Conservation (phyloP, 371 early-diverging fungal species). For the Neoconidiobolus thromboides region DNA sequence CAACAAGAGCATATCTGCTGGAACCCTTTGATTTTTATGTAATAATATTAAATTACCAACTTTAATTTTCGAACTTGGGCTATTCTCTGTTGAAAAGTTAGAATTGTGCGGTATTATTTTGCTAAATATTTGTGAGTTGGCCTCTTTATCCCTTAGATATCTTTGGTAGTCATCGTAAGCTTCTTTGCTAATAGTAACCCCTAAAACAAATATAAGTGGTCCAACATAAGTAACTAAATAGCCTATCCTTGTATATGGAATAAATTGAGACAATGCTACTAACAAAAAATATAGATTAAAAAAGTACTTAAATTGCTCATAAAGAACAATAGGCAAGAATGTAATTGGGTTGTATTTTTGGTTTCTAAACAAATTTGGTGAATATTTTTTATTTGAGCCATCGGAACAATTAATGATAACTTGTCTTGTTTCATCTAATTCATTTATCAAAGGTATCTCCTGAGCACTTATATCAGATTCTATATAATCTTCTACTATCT, state of each 20-base stretch:
- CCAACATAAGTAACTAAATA: slow-evolving; percentile 89
- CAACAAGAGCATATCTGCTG: slow-evolving; percentile 82
- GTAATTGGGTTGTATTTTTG: slow-evolving; percentile 89
- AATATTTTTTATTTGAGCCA: too few species aligned
- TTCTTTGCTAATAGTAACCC: slow-evolving; percentile 91
- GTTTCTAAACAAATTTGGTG: slow-evolving; percentile 82
- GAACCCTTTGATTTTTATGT: slow-evolving; percentile 81
- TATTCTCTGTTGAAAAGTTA: too few species aligned
- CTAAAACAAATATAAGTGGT: slow-evolving; percentile 86
- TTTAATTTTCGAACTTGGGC: slow-evolving; percentile 62
- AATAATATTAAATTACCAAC: slow-evolving; percentile 91
- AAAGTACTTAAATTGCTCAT: slow-evolving; percentile 93
- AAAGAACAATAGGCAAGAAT: slow-evolving; percentile 81
- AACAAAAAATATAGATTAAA: slow-evolving; percentile 95
- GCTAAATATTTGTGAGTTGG: slow-evolving; percentile 51
- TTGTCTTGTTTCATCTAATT: too few species aligned
- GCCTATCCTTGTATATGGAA: slow-evolving; percentile 51
- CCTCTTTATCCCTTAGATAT: slow-evolving; percentile 76
- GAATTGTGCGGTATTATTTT: too few species aligned
- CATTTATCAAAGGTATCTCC: too few species aligned
- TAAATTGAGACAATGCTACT: slow-evolving; percentile 86
- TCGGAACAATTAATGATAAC: too few species aligned
- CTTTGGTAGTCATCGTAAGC: slow-evolving; percentile 90
- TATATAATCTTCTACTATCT: too few species aligned
- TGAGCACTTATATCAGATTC: too few species aligned